Percentiles rank a stretch among this genome's conserved stretches.
These are phyloP conservation scores for Cordyceps cateniannulata DNA, from an alignment of 2,329 filamentous ascomycete species.

Conservation along the genomic window DNA sequence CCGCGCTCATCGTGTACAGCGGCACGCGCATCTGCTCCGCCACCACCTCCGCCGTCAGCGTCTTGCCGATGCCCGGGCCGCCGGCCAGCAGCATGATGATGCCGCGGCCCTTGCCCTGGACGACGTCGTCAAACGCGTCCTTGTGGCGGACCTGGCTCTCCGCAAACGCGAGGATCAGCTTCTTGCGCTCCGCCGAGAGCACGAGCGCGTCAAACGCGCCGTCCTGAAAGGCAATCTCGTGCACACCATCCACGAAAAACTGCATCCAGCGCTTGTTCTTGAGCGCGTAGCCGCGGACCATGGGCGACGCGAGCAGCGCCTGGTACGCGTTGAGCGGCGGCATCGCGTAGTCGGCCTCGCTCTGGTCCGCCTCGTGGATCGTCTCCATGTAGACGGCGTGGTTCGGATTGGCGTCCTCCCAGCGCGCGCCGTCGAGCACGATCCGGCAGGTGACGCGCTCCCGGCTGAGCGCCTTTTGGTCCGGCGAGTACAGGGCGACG, in stretches of 20 bases:
- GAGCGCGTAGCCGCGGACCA: conserved; percentile 82
- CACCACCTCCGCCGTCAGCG: conserved; percentile 79
- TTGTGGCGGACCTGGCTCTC: conserved; percentile 75
- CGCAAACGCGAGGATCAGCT: conserved; percentile 68
- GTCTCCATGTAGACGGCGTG: conserved; percentile 70
- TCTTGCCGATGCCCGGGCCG: conserved; percentile 83
- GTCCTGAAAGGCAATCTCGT: conserved; percentile 79
- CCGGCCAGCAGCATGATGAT: conserved; percentile 80
- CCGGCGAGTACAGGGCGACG: conserved; percentile 49
- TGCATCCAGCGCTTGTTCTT: conserved; percentile 87
- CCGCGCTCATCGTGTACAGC: conserved; percentile 75
- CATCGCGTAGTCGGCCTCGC: conserved; percentile 27
- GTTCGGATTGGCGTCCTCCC: conserved; percentile 79
- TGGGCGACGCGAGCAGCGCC: conserved; percentile 73
- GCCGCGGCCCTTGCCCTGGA: conserved; percentile 79
- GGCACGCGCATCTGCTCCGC: conserved; percentile 76
- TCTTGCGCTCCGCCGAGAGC: conserved; percentile 55
- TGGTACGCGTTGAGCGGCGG: conserved; percentile 74
- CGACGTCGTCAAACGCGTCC: conserved; percentile 73
- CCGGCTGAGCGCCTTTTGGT: conserved; percentile 69
- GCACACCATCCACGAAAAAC: conserved; percentile 73
- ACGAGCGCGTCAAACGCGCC: conserved; percentile 77
- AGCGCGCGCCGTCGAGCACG: conserved; percentile 79
- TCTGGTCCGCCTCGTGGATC: conserved; percentile 46
- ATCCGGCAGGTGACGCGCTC: conserved; percentile 46